Conservation (phyloP, 106 monocot genomes). For the Allium fistulosum region DNA sequence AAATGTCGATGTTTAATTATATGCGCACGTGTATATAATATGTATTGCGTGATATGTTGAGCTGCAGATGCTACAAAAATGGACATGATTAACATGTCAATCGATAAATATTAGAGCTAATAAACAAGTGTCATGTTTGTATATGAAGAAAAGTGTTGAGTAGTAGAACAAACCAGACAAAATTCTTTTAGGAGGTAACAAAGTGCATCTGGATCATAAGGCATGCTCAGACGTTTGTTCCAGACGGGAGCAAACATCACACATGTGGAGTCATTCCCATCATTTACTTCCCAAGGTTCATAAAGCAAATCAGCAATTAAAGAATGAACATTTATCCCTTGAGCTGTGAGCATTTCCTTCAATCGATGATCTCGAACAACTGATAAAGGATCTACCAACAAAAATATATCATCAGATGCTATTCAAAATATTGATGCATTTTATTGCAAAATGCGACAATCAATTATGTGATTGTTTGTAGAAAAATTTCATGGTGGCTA, state of each 20-base stretch:
- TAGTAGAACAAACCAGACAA: too few species aligned
- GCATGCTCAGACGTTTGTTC: too few species aligned
- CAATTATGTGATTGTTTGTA: too few species aligned
- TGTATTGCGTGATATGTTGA: slow-evolving; percentile 13
- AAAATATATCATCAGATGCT: neutral
- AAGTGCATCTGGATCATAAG: too few species aligned
- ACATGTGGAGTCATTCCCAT: too few species aligned
- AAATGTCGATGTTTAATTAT: too few species aligned
- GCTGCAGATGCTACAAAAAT: slow-evolving; percentile 89
- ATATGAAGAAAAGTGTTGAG: neutral
- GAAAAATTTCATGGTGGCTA: too few species aligned
- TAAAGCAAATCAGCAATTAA: slow-evolving; percentile 90
- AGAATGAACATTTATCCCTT: slow-evolving; percentile 64
- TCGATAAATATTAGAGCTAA: slow-evolving; percentile 85
- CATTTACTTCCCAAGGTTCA: slow-evolving; percentile 69
- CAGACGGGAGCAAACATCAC: too few species aligned
- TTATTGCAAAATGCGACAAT: too few species aligned
- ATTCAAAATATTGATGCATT: too few species aligned
- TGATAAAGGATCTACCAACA: slow-evolving; percentile 72
- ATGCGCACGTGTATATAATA: too few species aligned
- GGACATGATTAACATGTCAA: slow-evolving; percentile 77
- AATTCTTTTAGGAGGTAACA: too few species aligned
- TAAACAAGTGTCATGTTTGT: slow-evolving; percentile 1
- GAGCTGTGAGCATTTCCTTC: slow-evolving; percentile 53
- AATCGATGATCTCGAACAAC: slow-evolving; percentile 74